Conservation (phyloP, 2,329 filamentous ascomycete species). For the Leptographium radiaticola region DNA sequence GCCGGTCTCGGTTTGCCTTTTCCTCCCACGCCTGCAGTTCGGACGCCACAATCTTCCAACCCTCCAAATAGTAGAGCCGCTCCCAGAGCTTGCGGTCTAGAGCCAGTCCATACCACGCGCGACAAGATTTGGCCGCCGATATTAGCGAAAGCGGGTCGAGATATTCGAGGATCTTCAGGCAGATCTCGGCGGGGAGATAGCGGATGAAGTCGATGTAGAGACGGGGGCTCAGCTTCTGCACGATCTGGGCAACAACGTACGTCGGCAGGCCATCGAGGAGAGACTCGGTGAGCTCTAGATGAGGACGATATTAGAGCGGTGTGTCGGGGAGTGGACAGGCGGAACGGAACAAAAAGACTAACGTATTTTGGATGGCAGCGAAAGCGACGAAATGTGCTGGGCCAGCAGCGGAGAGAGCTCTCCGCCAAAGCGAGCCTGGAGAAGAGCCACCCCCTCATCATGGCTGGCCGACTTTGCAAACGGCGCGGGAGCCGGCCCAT, state of each 20-base stretch:
- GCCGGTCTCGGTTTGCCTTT: constrained; percentile 35
- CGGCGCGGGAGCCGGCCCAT: constrained; percentile 20
- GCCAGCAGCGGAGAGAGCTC: constrained; percentile 38
- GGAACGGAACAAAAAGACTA: neutral
- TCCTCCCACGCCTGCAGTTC: constrained; percentile 58
- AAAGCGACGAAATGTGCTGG: constrained; percentile 34
- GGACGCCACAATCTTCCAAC: constrained; percentile 60
- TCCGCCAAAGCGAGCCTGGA: constrained; percentile 24
- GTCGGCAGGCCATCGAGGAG: constrained; percentile 70
- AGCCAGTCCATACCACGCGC: constrained; percentile 68
- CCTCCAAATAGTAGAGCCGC: constrained; percentile 67
- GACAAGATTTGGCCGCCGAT: constrained; percentile 64
- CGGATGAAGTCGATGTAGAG: constrained; percentile 87
- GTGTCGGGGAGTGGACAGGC: neutral
- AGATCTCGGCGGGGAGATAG: constrained; percentile 80
- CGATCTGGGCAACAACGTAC: constrained; percentile 65
- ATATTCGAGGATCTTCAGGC: constrained; percentile 76
- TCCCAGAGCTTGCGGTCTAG: constrained; percentile 82
- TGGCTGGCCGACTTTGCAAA: constrained; percentile 17
- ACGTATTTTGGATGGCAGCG: constrained; percentile 14
- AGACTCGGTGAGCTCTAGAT: constrained; percentile 63
- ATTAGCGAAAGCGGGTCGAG: constrained; percentile 72
- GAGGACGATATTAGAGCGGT: neutral
- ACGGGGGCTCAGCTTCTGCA: constrained; percentile 65
- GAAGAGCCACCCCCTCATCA: constrained; percentile 8